A percentile compares a stretch with the other conserved stretches of the same genome.
phyloP scores from a whole-genome alignment of 2,329 filamentous ascomycete genomes.

The Ascochyta clinopodiicola region DNA sequence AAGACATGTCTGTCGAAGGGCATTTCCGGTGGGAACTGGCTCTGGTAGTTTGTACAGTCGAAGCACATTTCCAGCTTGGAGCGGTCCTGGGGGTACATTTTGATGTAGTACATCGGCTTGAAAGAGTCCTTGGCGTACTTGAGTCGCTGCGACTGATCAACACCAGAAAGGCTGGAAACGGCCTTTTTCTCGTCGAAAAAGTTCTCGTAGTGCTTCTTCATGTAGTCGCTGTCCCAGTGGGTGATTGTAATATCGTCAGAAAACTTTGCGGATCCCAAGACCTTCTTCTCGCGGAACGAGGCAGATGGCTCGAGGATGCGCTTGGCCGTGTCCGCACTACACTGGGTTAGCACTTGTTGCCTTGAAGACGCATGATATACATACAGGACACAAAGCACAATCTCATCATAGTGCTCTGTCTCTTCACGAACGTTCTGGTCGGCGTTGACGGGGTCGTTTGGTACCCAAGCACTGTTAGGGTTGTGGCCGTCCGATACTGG shows the following conservation, averaged over 20 bases:
- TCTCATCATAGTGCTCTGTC: constrained; percentile 66
- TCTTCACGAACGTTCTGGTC: constrained; percentile 51
- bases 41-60: constrained; percentile 77
- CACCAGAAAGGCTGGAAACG: constrained; percentile 50
- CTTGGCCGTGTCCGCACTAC: constrained; percentile 61
- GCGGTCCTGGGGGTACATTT: constrained; percentile 63
- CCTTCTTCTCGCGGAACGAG: constrained; percentile 66
- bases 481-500: constrained; percentile 53
- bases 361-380: constrained; percentile 5
- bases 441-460: constrained; percentile 46
- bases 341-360: neutral
- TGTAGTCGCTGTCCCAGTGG: constrained; percentile 69
- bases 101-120: constrained; percentile 71
- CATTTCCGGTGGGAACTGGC: constrained; percentile 66
- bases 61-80: constrained; percentile 69
- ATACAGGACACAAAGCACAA: constrained; percentile 67
- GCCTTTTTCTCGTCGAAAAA: constrained; percentile 59
- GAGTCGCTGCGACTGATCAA: constrained; percentile 52
- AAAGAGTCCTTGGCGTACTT: constrained; percentile 59
- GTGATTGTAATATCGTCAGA: constrained; percentile 75
- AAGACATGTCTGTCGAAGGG: constrained; percentile 69
- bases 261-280: constrained; percentile 75
- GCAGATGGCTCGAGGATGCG: constrained; percentile 65
- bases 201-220: constrained; percentile 72
- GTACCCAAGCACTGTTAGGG: constrained; percentile 53